Base-by-base conservation (phyloP, 257 asterid genomes). In the Penstemon newberryi region DNA sequence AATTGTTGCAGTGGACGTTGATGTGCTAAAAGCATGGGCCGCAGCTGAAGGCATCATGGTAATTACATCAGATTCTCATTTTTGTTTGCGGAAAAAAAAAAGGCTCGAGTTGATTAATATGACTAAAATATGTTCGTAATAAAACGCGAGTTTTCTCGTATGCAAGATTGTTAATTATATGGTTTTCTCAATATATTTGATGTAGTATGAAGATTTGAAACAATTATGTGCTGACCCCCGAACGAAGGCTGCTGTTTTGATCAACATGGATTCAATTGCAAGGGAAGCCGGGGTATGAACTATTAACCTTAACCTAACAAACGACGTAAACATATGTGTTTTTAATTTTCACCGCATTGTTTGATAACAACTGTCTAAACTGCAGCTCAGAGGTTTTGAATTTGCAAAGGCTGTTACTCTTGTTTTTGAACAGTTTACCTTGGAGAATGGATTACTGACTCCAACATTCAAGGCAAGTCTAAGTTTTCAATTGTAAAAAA, bases 371-470 rank as follows among this genome's bases (percentile, higher is more conserved):
- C 52, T 25, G 38, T 76, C 25, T 70, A 61, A 41, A 19, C 25
- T 9, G 49, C 87, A 92, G 98, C 69, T 89, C 78, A 85, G 96
- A 77, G 97, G 98, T 54, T 92, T 92, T 11, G 98, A 92, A 82
- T 89, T 86, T 65, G 96, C 77, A 56, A 92, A 92, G 82, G 91
- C 93, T 40, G 82, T 92, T 43, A 86, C 95, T 3, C 81, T 92
- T 73, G 83, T 86, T 75, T 65, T 78, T 5, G 98, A 92, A 81
- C 98, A 96, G 37, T 89, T 92, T 79, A 87, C 98, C 4, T 8
- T 85, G 72, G 97, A 89, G 81, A 92, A 86, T 63, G 96, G 77
- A 72, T 88, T 92, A 70, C 81, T 92, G 69, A 92, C 98, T 60
- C 98, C 98, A 67, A 92, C 98, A 15, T 89, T 89, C 77, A 92